Evolutionary conservation across 1,139 yeast genomes (phyloP).

Genomic region (Geotrichum fermentans): DNA sequence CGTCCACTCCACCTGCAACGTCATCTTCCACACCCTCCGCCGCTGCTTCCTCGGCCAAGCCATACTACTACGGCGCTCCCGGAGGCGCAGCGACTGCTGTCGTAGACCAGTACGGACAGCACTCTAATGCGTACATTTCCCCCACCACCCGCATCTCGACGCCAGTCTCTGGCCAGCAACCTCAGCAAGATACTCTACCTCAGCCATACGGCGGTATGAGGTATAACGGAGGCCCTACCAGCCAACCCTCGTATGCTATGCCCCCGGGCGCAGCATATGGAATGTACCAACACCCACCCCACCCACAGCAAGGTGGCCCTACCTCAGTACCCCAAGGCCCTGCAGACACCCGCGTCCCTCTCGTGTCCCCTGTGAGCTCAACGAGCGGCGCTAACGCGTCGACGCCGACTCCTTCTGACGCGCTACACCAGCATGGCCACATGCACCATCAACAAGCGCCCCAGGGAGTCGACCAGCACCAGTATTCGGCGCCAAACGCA

Average conservation of each 20-base stretch:
- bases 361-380: conserved; percentile 10
- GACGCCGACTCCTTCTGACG: background rate
- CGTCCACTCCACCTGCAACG: conserved; percentile 13
- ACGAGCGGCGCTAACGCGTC: background rate
- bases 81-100: conserved; percentile 3
- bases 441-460: background rate
- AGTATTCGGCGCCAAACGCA: background rate
- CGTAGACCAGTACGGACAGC: conserved; percentile 6
- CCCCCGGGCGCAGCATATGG: conserved; percentile 1
- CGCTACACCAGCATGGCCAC: background rate
- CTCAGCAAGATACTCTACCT: conserved; percentile 11
- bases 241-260: background rate
- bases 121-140: conserved; percentile 10
- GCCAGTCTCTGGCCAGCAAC: conserved; percentile 10
- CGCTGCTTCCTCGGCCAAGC: conserved; percentile 5
- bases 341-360: conserved; percentile 1
- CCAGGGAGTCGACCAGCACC: background rate
- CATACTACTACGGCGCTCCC: conserved; percentile 13
- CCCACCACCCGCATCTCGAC: conserved; percentile 16
- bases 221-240: background rate
- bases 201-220: background rate
- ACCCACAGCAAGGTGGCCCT: background rate
- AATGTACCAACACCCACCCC: conserved; percentile 8
- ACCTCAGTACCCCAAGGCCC: background rate
- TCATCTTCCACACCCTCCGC: conserved; percentile 3